Evolutionary conservation across 2,329 filamentous ascomycete genomes (phyloP), one percentile per base, ranked within the genome.

Genomic region (Fusarium penzigii): DNA sequence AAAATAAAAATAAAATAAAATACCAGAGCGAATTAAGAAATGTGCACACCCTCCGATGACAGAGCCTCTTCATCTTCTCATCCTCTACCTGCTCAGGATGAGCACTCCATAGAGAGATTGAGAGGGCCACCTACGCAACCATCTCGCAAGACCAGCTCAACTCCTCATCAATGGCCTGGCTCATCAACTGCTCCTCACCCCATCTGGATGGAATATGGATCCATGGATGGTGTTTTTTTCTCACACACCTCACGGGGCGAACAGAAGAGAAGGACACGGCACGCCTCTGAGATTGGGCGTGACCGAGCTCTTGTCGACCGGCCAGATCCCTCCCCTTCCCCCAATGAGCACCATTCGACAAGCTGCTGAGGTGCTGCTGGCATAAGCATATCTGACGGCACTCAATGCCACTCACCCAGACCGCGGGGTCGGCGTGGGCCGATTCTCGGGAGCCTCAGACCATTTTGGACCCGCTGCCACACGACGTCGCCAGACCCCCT

Each of bases 401-500:
- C 55, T 58, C 56, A 61, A 48, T 52, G 50, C 50, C 45, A 52
- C 45, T 51, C 50, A 25, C 44, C 51, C 51, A 59, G 46, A 55
- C 56, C 63, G 63, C 63, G 61, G 63, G 63, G 63, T 65, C 63
- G 63, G 68, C 59, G 67, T 70, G 68, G 68, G 62, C 68, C 68
- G 68, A 70, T 70, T 66, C 59, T 67, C 52, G 58, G 58, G 61
- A 67, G 65, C 55, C 65, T 70, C 68, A 70, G 67, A 59, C 68
- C 68, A 70, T 68, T 70, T 57, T 65, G 59, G 63, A 56, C 62
- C 65, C 67, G 62, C 66, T 62, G 64, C 65, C 65, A 65, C 64
- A 66, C 64, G 63, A 68, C 68, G 63, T 70, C 65, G 59, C 55
- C 66, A 65, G 67, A 70, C 65, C 62, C 59, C 63, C 62, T 64